Conservation (phyloP, 495 filamentous ascomycete species). For the Rostrohypoxylon terebratum region DNA sequence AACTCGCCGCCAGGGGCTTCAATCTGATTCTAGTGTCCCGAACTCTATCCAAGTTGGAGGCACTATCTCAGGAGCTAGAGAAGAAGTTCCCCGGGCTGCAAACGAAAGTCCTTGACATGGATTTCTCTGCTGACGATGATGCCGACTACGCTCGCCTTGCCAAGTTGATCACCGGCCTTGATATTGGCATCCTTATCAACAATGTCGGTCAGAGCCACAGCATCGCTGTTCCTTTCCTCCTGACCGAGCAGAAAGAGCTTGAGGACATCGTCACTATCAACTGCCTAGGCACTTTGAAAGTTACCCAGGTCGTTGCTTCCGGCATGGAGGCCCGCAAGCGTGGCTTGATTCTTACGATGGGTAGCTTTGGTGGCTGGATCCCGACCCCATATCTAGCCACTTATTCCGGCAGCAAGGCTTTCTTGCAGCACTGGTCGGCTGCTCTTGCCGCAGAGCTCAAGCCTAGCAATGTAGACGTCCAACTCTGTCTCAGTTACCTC, state of each 20-base stretch:
- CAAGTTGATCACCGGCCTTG: conserved; percentile 73
- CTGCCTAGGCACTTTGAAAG: conserved; percentile 85
- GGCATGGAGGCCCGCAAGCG: conserved; percentile 84
- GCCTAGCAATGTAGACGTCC: conserved; percentile 80
- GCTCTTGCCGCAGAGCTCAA: conserved; percentile 86
- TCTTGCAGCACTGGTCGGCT: conserved; percentile 95
- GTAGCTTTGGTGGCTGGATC: conserved; percentile 89
- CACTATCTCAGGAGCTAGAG: conserved; percentile 79
- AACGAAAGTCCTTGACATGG: conserved; percentile 85
- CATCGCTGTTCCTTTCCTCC: conserved; percentile 88
- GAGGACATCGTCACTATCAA: conserved; percentile 93
- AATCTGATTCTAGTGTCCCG: conserved; percentile 94
- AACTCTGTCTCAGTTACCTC: conserved; percentile 89
- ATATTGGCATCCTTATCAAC: conserved; percentile 92
- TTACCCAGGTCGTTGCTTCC: conserved; percentile 85
- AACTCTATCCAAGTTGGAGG: conserved; percentile 86
- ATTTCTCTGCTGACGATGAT: conserved; percentile 83
- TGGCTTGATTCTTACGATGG: conserved; percentile 96
- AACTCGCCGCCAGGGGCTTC: conserved; percentile 91
- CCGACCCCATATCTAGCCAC: conserved; percentile 95
- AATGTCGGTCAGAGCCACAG: conserved; percentile 95
- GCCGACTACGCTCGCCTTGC: conserved; percentile 80
- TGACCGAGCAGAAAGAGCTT: conserved; percentile 82
- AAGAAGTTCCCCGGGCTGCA: conserved; percentile 72
- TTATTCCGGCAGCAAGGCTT: conserved; percentile 97